Evolutionary conservation across 208 protist genomes (phyloP).

Genomic region (Wallacemonas sp.): DNA sequence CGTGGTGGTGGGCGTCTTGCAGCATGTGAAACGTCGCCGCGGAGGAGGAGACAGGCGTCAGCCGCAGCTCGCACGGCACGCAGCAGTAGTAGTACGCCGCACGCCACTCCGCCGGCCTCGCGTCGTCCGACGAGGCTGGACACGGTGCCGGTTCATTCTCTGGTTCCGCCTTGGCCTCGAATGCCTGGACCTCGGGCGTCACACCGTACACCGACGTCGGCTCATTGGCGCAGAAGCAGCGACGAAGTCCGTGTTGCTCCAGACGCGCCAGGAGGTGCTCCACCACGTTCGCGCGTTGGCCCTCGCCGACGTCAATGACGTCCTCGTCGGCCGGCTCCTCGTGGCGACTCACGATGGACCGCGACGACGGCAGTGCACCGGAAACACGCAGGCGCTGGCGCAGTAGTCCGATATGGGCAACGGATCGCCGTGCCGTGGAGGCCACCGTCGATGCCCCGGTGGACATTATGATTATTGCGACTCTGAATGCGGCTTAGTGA

Average conservation of each 20-base stretch:
- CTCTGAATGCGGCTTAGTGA: too few relatives aligned
- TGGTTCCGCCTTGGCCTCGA: neutral
- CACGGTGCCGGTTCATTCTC: too few relatives aligned
- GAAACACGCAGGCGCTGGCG: conserved; percentile 46
- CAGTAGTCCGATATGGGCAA: conserved; percentile 20
- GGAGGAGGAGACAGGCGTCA: conserved; percentile 39
- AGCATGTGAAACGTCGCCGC: conserved; percentile 58
- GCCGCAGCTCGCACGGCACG: conserved; percentile 74
- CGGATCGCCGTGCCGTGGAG: conserved; percentile 20
- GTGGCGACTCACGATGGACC: conserved; percentile 45
- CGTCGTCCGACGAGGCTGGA: neutral
- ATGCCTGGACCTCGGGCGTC: neutral
- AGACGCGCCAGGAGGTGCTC: conserved; percentile 78
- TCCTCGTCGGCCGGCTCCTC: conserved; percentile 28
- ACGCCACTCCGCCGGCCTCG: conserved; percentile 27
- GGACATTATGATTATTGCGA: neutral
- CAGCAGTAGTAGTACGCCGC: conserved; percentile 86
- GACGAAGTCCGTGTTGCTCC: conserved; percentile 84
- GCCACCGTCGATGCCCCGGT: neutral
- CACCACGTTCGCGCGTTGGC: conserved; percentile 40
- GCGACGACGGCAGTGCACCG: conserved; percentile 56
- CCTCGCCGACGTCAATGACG: conserved; percentile 73
- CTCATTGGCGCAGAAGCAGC: conserved; percentile 25
- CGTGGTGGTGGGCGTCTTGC: conserved; percentile 86
- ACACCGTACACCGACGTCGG: neutral